Evolutionary conservation across 371 early-diverging fungal genomes (phyloP), one percentile per base, ranked within the genome.

Genomic region (Actinomortierella wolfii): DNA sequence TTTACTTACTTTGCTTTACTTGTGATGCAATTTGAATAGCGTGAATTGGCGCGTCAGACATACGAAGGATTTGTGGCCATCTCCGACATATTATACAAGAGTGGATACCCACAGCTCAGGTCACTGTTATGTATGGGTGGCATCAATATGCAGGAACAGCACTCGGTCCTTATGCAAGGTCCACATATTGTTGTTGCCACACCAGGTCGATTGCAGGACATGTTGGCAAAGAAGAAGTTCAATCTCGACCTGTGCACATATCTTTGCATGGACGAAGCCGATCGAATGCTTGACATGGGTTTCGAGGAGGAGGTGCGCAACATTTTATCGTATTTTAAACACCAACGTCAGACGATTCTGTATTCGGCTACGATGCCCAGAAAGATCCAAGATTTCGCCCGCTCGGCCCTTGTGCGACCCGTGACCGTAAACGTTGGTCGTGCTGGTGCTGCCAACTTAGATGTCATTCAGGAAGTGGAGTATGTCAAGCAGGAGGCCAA

Each of bases 331-430:
- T 96, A 87, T 62, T 97, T 96, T 67, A 94, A 91, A 53, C 61
- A 81, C 57, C 86, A 93, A 78, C 89, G 97, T 25, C 98, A 97
- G 70, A 97, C 98, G 1, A 80, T 97, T 13, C 77, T 97, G 17
- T 97, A 93, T 68, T 94, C 95, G 9, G 97, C 97, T 25, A 97
- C 98, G 8, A 96, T 97, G 97, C 98, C 98, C n/a, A 93, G 94
- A 67, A 96, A 96, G 80, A 96, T 97, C 58, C 94, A 95, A 77
- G 91, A 94, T 57, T 96, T 97, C 81, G 98, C 98, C 3, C 78
- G 86, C 51, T 87, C 91, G 0, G 92, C 97, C 0, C 83, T 97
- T 7, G 94, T 96, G 2, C 81, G 90, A 48, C 98, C 98, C 0
- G 82, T 94, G n/a, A 86, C 92, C 3, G 98, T 99, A 17, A 99